Base-by-base conservation (phyloP, 1,139 yeast species). In the Debaryomyces coudertii region DNA sequence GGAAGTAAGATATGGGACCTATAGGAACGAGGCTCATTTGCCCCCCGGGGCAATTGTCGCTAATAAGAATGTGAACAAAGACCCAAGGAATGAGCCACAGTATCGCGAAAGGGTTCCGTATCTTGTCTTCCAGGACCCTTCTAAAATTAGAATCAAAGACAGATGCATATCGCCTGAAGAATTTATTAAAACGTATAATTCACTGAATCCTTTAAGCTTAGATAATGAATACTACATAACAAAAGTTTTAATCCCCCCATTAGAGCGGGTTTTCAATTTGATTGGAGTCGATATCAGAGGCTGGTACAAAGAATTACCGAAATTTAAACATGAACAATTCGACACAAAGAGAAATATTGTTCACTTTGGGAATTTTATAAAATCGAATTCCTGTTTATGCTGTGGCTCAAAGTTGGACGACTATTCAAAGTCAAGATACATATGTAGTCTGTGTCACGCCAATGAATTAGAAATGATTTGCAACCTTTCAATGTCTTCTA, bases 41-140 rank as follows among this genome's bases (percentile, higher is more conserved):
- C 99, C 99, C 0, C 95, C 98, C 0, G 99, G 98, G 0, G 99
- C 99, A 0, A 73, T 84, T 12, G 77, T 93, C 2, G 87, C 95
- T 7, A 77, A 79, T 50, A 77, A 79, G 51, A 77, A 76, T 50
- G 79, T 83, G 62, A 77, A 76, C 30, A 64, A 73, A 5, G 99
- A 93, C 61, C 79, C 78, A 6, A 67, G 95, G 37, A 77, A 84
- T 1, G 93, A 83, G 56, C 97, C 97, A 0, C 97, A 92, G 60
- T 92, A 88, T 55, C 77, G 80, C 43, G 98, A 93, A 62, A 70
- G 99, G 45, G 90, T 93, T 0, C 95, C 96, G 0, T 93, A 90
- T 61, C 77, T 93, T 12, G 95, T 93, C 1, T 73, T 84, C 8
- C 78, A 79, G 47, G 96, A 93, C 9, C 59, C 80, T 5, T 73